phyloP scores from a whole-genome alignment of 2,329 filamentous ascomycete genomes.

The Apiospora rasikravindrae region DNA sequence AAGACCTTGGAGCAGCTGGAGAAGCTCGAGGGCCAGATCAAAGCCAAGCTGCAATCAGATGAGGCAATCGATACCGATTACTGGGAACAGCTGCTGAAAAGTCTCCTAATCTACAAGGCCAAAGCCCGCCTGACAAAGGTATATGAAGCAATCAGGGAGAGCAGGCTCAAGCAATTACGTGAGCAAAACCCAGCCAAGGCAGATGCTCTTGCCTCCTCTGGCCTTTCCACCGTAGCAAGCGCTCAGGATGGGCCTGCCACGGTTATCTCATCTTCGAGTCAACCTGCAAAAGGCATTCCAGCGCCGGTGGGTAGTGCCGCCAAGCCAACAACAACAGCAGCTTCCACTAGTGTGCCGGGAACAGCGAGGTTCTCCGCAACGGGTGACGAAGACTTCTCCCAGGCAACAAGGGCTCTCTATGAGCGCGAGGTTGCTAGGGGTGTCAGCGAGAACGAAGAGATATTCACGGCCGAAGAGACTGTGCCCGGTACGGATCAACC shows the following conservation, averaged over 20 bases:
- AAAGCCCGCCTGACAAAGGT: conserved; percentile 82
- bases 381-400: conserved; percentile 80
- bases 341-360: conserved; percentile 54
- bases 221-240: conserved; percentile 43
- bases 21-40: conserved; percentile 84
- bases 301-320: conserved; percentile 30
- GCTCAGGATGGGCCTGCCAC: conserved; percentile 29
- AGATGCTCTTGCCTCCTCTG: conserved; percentile 41
- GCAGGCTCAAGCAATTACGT: conserved; percentile 69
- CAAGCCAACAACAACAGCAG: not conserved
- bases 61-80: conserved; percentile 96
- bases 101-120: conserved; percentile 88
- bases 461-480: conserved; percentile 89
- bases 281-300: conserved; percentile 25
- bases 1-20: conserved; percentile 90
- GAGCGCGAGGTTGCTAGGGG: conserved; percentile 92
- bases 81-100: conserved; percentile 91
- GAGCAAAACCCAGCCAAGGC: conserved; percentile 73
- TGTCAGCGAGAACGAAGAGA: conserved; percentile 91
- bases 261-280: conserved; percentile 35
- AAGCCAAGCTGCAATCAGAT: conserved; percentile 81
- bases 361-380: conserved; percentile 72
- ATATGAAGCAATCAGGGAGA: conserved; percentile 75
- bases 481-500: conserved; percentile 70
- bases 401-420: conserved; percentile 86